A percentile compares a stretch with the other conserved stretches of the same genome.
phyloP scores from a whole-genome alignment of 352 stramenopile species.

The Phytophthora ohioensis region DNA sequence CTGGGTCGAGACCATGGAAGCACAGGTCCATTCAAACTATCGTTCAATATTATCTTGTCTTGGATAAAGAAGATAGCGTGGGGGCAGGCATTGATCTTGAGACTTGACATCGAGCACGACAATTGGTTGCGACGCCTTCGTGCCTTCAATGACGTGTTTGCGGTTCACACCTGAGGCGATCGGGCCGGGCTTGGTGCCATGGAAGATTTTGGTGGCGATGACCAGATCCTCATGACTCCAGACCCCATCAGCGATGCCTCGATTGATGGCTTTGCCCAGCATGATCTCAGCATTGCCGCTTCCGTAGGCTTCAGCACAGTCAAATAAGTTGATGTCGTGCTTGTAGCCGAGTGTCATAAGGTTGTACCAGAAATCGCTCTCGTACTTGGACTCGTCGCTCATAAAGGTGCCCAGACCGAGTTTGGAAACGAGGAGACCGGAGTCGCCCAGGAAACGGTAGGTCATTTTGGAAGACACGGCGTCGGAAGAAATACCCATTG shows the following conservation, averaged over 20 bases:
- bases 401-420: slow-evolving; percentile 51
- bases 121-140: slow-evolving; percentile 19
- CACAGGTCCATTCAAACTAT: too few species aligned
- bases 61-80: too few species aligned
- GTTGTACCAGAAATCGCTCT: slow-evolving; percentile 19
- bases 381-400: slow-evolving; percentile 7
- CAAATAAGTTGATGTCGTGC: slow-evolving; percentile 25
- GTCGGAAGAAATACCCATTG: not conserved
- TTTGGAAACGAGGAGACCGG: slow-evolving; percentile 50
- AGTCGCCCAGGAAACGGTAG: slow-evolving; percentile 56
- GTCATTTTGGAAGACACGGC: slow-evolving; percentile 43
- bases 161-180: slow-evolving; percentile 15
- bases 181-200: slow-evolving; percentile 13
- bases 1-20: too few species aligned
- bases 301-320: slow-evolving; percentile 19
- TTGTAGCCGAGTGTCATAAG: slow-evolving; percentile 12
- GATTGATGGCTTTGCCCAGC: slow-evolving; percentile 13
- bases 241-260: slow-evolving; percentile 11
- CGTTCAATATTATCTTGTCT: too few species aligned
- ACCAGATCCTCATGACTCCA: slow-evolving; percentile 24
- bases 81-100: too few species aligned
- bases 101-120: too few species aligned
- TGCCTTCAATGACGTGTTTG: slow-evolving; percentile 35
- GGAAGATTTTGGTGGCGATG: slow-evolving; percentile 51
- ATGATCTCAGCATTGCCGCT: not conserved